Evolutionary conservation across 148 eudicot species (phyloP), one percentile per base, ranked within the genome.

Genomic region (Cornus controversa): DNA sequence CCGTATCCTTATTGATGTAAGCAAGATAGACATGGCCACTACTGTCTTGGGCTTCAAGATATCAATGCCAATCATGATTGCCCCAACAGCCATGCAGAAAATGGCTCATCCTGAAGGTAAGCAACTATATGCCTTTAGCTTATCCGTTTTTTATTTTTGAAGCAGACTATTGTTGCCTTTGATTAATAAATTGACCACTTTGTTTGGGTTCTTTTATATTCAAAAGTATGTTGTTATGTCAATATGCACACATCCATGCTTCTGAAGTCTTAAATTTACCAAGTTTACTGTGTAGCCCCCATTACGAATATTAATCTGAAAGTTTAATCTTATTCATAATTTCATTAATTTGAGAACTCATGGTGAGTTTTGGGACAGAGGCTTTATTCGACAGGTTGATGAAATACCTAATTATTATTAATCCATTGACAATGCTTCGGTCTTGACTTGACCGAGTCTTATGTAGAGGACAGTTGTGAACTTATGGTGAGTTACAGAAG

Each of bases 51-150:
- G 98, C 27, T 93, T 90, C 90, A 91, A 93, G 84, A 89, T 93
- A 66, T 90, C 97, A 28, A 91, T 93, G 96, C 98, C 98, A 31
- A 93, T 95, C 82, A 95, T 95, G 98, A 71, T 95, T 64, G 98
- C 98, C 74, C 98, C 98, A n/a, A 93, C 97, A 64, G 97, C 97
- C 40, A 31, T 95, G 72, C 98, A 95, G 82, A 95, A 95, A 89
- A 93, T 95, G 97, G 98, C 97, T 79, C 98, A 95, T 75, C 97
- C 98, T 79, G 94, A 95, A 42, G 98, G 98, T 95, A 82, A 47
- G 71, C 36, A 57, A 2, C 1, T 45, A 5, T 60, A 37, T 58
- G 2, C 63, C 29, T 25, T 37, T 2, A 25, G 10, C 8, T 7
- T 66, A 58, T 10, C 27, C n/a, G 14, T 36, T 67, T 67, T 67